phyloP scores from a whole-genome alignment of 2,329 filamentous ascomycete genomes.

The Colletotrichum musae region DNA sequence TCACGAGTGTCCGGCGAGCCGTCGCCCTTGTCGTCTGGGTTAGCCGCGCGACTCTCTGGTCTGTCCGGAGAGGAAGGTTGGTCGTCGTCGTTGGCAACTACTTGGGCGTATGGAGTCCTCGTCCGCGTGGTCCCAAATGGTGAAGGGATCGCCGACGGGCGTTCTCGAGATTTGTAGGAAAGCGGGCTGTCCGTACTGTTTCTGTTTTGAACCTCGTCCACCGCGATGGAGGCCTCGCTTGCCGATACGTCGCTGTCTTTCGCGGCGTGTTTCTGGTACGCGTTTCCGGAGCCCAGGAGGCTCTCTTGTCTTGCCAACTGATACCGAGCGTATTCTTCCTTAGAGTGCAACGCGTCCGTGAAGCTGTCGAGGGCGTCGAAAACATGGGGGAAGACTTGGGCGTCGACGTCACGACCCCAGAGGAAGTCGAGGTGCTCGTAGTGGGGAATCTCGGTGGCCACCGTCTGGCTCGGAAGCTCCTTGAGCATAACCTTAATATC shows the following conservation, averaged over 20 bases:
- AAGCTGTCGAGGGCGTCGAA: constrained; percentile 88
- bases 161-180: constrained; percentile 26
- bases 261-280: constrained; percentile 47
- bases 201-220: constrained; percentile 21
- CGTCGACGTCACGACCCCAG: constrained; percentile 89
- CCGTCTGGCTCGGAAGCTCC: constrained; percentile 87
- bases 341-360: constrained; percentile 69
- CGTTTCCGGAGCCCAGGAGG: constrained; percentile 56
- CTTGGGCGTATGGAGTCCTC: constrained; percentile 30
- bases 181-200: constrained; percentile 29
- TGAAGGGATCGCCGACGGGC: constrained; percentile 37
- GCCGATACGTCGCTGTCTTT: constrained; percentile 49
- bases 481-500: constrained; percentile 94
- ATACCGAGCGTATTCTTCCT: constrained; percentile 74
- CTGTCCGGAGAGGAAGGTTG: constrained; percentile 41
- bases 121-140: constrained; percentile 35
- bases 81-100: constrained; percentile 35
- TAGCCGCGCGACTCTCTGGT: constrained; percentile 21
- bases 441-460: constrained; percentile 88
- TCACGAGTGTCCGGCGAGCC: constrained; percentile 30
- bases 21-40: constrained; percentile 32
- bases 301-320: constrained; percentile 65
- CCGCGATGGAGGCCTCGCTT: constrained; percentile 35
- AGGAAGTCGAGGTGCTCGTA: constrained; percentile 98
- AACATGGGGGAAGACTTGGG: constrained; percentile 90